phyloP scores from a whole-genome alignment of 495 filamentous ascomycete species.

The Rusavskia elegans region DNA sequence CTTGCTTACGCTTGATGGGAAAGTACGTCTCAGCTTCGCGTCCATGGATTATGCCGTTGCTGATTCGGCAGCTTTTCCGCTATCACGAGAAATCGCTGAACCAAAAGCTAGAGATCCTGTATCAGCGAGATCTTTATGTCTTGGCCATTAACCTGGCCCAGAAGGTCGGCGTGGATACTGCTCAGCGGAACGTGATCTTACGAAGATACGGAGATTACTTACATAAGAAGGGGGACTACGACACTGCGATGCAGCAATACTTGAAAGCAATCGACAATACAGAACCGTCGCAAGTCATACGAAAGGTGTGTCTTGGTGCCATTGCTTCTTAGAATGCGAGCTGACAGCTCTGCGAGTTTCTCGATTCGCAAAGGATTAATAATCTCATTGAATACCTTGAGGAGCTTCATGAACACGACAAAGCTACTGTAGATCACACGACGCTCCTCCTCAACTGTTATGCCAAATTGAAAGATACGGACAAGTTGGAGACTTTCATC shows the following conservation, averaged over 20 bases:
- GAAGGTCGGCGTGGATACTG: conserved; percentile 58
- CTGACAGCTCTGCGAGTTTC: conserved; percentile 39
- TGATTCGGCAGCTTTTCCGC: conserved; percentile 46
- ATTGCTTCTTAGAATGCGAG: neutral
- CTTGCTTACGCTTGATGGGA: conserved; percentile 75
- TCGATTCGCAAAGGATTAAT: conserved; percentile 91
- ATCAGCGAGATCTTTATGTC: conserved; percentile 83
- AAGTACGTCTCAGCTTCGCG: conserved; percentile 32
- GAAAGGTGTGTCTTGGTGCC: conserved; percentile 42
- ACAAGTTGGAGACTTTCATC: conserved; percentile 91
- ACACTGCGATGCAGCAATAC: conserved; percentile 97
- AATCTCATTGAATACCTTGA: conserved; percentile 97
- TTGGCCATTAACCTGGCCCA: conserved; percentile 87
- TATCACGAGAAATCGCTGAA: conserved; percentile 87
- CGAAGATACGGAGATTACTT: conserved; percentile 88
- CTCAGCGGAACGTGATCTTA: conserved; percentile 81
- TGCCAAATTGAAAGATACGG: conserved; percentile 89
- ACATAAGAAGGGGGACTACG: conserved; percentile 90
- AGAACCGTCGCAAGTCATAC: conserved; percentile 84
- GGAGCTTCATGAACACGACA: conserved; percentile 87
- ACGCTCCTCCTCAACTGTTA: conserved; percentile 93
- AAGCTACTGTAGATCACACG: conserved; percentile 89
- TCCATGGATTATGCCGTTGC: conserved; percentile 7
- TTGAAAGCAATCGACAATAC: conserved; percentile 90
- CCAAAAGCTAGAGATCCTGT: conserved; percentile 85